Evolutionary conservation across 139 green algal species (phyloP), one percentile per base, ranked within the genome.

Genomic region (Chlamydomonas urium): DNA sequence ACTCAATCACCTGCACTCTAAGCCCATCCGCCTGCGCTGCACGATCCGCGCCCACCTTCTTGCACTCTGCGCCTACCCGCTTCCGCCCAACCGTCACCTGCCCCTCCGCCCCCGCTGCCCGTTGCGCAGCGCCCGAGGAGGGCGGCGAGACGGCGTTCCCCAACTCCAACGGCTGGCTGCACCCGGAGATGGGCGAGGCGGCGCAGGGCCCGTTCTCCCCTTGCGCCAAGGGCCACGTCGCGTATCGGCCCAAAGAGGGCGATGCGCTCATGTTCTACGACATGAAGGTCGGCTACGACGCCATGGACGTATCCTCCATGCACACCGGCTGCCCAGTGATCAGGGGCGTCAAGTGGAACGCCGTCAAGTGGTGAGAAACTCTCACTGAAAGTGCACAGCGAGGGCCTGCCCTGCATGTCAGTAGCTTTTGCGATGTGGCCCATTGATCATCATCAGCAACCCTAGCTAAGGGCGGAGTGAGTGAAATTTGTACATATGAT

Each of bases 81-180:
- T n/a, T n/a, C n/a, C n/a, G n/a, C n/a, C n/a, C n/a, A n/a, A n/a
- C n/a, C n/a, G n/a, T n/a, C n/a, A n/a, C n/a, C n/a, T n/a, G n/a
- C n/a, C n/a, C n/a, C n/a, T n/a, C n/a, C n/a, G n/a, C n/a, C n/a
- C n/a, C n/a, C n/a, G n/a, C n/a, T n/a, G n/a, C n/a, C n/a, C n/a
- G 10, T 62, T 5, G 2, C 63, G 72, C 78, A 87, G 82, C 69
- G 38, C 76, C 79, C 0, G 65, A 76, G 4, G 34, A 67, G 29
- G 83, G 83, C 23, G 83, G 83, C 14, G 83, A 88, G 74, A 88
- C 83, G 1, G 83, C 83, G 0, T 89, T 89, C 63, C 75, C 76
- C 4, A 42, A 84, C 34, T 77, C 48, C 38, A 78, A 75, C 1
- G 69, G n/a, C 2, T 76, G 71, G 71, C 71, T 76, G 24, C 71